Base-by-base conservation (phyloP, 2,329 filamentous ascomycete species). In the Lecanicillium sp. region DNA sequence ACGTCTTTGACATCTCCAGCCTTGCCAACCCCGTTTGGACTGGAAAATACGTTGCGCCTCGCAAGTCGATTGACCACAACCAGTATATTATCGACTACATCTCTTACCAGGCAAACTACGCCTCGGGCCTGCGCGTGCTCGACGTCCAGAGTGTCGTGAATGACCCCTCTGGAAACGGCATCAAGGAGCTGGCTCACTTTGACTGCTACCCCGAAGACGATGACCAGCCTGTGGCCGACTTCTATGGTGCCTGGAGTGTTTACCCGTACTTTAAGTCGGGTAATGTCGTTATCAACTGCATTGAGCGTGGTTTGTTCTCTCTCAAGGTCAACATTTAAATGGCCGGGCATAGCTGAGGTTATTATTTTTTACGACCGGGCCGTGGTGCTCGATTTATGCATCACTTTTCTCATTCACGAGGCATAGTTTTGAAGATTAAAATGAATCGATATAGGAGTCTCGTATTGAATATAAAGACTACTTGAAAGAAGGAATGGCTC, bases 141-240 rank as follows among this genome's bases (percentile, higher is more conserved):
- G 62, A 65, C 25, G 51, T 57, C 5, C 48, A 50, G 16, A 59
- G 58, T 1, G 56, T 65, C 22, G 52, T 57, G 5, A 25, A 48
- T 3, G 64, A 71, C 25, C 64, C 67, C 1, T 65, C 64, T 2
- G 70, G 68, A 12, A 56, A 51, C n/a, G 51, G 54, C 4, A 57
- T 73, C 14, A 58, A 61, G 31, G 65, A 71, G 49, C 60, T 63
- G 1, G 70, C 61, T 2, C 71, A 59, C 55, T 73, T 73, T 38
- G 70, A 73, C 35, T 61, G 67, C 30, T 64, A 69, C 51, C 70
- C 68, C 2, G 69, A 70, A 44, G 70, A 73, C 45, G 68, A 73
- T 9, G 45, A 49, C 7, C 58, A 62, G 29, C 64, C 68, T 2
- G 38, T 43, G 3, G 58, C 67, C 7, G 53, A 56, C 1, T 69